Percentiles rank a stretch among this genome's conserved stretches.
These are phyloP conservation scores for Boletus reticulatus DNA, from an alignment of 768 basidiomycete species.

Conservation along the genomic window DNA sequence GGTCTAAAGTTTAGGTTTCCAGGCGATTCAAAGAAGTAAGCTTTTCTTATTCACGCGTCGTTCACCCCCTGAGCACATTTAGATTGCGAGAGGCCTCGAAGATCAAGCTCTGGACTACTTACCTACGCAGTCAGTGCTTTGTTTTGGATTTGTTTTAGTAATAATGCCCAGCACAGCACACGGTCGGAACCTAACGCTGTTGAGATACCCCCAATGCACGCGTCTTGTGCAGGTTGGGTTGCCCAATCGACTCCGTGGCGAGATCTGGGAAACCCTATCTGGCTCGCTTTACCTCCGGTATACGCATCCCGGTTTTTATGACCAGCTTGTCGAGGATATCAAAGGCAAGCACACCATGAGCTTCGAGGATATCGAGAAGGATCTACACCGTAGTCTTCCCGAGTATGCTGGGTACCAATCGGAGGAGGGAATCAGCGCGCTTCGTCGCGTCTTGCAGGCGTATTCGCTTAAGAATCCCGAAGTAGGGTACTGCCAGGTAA, in stretches of 20 bases:
- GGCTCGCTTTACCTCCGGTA: conserved; percentile 92
- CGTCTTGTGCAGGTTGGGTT: conserved; percentile 97
- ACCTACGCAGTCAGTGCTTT: conserved; percentile 62
- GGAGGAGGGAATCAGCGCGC: conserved; percentile 78
- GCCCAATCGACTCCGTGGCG: conserved; percentile 90
- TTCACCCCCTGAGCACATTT: conserved; percentile 10
- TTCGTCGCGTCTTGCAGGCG: conserved; percentile 89
- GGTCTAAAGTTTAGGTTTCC: conserved; percentile 87
- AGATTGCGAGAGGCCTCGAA: conserved; percentile 91
- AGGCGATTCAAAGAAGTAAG: conserved; percentile 88
- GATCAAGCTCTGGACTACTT: conserved; percentile 92
- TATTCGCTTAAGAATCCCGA: conserved; percentile 96
- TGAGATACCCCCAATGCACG: conserved; percentile 95
- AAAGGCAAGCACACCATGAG: conserved; percentile 78
- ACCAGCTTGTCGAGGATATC: conserved; percentile 70
- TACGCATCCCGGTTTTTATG: conserved; percentile 80
- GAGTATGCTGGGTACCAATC: conserved; percentile 97
- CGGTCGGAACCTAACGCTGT: conserved; percentile 90
- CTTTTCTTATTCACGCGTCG: conserved; percentile 6
- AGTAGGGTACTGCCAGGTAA: conserved; percentile 89
- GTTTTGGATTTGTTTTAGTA: conserved; percentile 3
- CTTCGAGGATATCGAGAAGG: conserved; percentile 99
- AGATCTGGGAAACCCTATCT: conserved; percentile 97
- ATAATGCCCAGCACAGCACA: conserved; percentile 52
- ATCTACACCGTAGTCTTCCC: conserved; percentile 91